Evolutionary conservation across 148 eudicot genomes (phyloP), one percentile per base, ranked within the genome.

Genomic region (Silene latifolia): DNA sequence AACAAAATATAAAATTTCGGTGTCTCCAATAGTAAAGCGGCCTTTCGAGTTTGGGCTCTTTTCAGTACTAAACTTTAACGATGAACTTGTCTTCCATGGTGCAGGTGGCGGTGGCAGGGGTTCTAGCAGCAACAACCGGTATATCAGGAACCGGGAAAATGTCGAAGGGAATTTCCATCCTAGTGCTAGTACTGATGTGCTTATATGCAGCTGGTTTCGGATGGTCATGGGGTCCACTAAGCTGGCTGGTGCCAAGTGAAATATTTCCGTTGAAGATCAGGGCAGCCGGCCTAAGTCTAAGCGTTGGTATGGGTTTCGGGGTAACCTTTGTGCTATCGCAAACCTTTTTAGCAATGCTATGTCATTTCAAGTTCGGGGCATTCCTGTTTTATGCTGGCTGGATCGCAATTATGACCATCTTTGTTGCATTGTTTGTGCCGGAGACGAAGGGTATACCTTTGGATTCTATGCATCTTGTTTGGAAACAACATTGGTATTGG

Each of bases 401-500:
- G 88, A 81, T 86, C 8, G 80, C 70, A 8, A 21, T 78, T 24
- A 88, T 86, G 91, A 86, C 88, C 14, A 1, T 80, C 24, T 88
- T 88, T 74, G 83, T 86, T 20, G 82, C 84, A 7, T 66, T 88
- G 14, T 84, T 88, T 18, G 76, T 88, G 78, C 91, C 91, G 4
- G 91, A 88, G 81, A 88, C 89, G 0, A 88, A 88, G 74, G 83
- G 83, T 17, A 83, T 86, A 29, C 89, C 91, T 3, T 5, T 88
- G 63, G 84, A 86, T 29, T 84, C 86, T 0, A 86, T 88, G 91
- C 59, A 84, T 65, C 69, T 78, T 47, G 83, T 88, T 3, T 88
- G 91, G 91, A 86, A 88, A 77, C 72, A 77, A 32, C 91, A 88
- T 56, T 88, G 91, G 91, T 88, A 86, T 62, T 88, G 91, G 89